Evolutionary conservation across 2,329 filamentous ascomycete genomes (phyloP).

Genomic region (Colletotrichum phormii): DNA sequence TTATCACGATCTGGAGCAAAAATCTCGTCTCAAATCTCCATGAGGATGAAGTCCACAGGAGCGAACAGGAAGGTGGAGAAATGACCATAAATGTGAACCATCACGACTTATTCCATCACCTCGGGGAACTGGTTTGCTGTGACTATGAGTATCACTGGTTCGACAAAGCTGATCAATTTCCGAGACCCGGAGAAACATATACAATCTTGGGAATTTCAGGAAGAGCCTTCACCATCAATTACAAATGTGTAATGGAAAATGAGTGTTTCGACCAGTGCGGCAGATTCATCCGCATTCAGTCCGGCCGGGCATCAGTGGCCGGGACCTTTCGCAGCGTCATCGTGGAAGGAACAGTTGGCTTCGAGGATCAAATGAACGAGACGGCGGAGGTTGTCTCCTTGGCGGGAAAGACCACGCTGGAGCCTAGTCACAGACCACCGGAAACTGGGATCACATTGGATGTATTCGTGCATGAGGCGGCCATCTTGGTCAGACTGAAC

Average conservation of each 20-base stretch:
- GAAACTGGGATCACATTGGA: not conserved
- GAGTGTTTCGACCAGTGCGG: not conserved
- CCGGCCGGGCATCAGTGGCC: not conserved
- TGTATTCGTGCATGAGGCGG: not conserved
- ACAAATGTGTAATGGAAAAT: not conserved
- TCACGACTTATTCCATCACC: not conserved
- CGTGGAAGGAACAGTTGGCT: not conserved
- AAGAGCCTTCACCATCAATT: not conserved
- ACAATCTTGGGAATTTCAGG: not conserved
- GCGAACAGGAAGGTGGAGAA: accelerated
- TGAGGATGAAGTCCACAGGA: accelerated
- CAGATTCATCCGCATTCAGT: not conserved
- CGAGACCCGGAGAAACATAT: accelerated
- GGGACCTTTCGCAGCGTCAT: not conserved
- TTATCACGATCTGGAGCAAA: not conserved
- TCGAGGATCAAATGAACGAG: not conserved
- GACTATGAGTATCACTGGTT: not conserved
- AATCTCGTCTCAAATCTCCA: accelerated
- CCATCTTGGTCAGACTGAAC: not conserved
- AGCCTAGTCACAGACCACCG: not conserved
- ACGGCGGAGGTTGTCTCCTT: not conserved
- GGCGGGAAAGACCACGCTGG: not conserved
- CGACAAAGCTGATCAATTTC: accelerated
- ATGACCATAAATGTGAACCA: too few relatives aligned
- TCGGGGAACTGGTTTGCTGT: not conserved